Evolutionary conservation across 345 rosid species (phyloP).

Genomic region (Arabis hirsuta): DNA sequence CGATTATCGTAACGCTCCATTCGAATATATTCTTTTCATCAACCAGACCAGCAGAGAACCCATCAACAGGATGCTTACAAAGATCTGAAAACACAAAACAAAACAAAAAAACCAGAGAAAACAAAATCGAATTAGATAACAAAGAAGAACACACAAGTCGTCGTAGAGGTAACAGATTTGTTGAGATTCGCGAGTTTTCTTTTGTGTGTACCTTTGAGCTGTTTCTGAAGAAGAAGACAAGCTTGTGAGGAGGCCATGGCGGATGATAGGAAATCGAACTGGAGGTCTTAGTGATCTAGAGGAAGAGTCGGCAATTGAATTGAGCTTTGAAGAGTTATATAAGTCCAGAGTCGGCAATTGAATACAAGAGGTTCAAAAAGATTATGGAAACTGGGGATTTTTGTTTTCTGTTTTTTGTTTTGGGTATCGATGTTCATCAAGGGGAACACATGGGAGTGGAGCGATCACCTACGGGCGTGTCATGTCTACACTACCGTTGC

Average conservation of each 20-base stretch:
- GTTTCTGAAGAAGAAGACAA: conserved; percentile 93
- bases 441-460: conserved; percentile 30
- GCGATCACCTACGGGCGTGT: conserved; percentile 28
- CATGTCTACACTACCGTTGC: neutral
- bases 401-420: neutral
- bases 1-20: conserved; percentile 93
- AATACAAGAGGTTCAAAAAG: conserved; percentile 38
- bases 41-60: conserved; percentile 95
- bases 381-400: neutral
- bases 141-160: conserved; percentile 6
- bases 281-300: conserved; percentile 23
- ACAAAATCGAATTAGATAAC: conserved; percentile 11
- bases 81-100: conserved; percentile 68
- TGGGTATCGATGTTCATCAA: conserved; percentile 30
- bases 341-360: neutral
- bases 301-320: conserved; percentile 19
- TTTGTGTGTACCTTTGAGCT: conserved; percentile 66
- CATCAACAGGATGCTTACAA: conserved; percentile 94
- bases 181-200: conserved; percentile 10
- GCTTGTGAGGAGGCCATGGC: conserved; percentile 68
- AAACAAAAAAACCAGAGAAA: neutral
- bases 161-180: conserved; percentile 3
- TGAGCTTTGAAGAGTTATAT: conserved; percentile 18
- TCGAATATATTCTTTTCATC: conserved; percentile 92
- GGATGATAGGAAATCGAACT: conserved; percentile 34